Conservation (phyloP, 768 basidiomycete genomes). For the Lentinula raphanica region DNA sequence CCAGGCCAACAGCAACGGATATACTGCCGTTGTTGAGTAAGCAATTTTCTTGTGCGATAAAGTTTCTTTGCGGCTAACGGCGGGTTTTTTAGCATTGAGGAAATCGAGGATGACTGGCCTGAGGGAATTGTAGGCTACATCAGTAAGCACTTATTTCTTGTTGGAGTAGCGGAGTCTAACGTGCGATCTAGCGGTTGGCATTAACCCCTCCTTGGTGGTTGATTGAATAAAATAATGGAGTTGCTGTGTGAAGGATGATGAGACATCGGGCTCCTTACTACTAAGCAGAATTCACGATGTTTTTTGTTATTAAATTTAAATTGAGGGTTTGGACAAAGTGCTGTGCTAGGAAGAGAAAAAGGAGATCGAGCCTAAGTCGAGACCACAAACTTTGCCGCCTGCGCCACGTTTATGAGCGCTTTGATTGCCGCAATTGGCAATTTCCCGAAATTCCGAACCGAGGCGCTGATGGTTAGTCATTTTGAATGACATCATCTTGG, state of each 20-base stretch:
- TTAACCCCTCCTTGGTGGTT: slow-evolving; percentile 19
- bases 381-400: no score
- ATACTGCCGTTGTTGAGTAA: slow-evolving; percentile 26
- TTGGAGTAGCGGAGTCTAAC: neutral
- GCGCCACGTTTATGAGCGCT: neutral
- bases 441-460: neutral
- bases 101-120: slow-evolving; percentile 25
- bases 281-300: no score
- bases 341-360: no score
- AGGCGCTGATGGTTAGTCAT: neutral
- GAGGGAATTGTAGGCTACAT: slow-evolving; percentile 27
- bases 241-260: no score
- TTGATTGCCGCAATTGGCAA: neutral
- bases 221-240: neutral
- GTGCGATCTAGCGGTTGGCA: slow-evolving; percentile 21
- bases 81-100: slow-evolving; percentile 16
- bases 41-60: neutral
- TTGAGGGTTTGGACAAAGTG: no score
- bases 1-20: slow-evolving; percentile 19
- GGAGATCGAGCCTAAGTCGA: no score
- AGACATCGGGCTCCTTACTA: no score
- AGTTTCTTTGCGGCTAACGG: neutral
- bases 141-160: slow-evolving; percentile 15
- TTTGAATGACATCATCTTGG: neutral
- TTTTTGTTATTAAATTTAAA: no score